Evolutionary conservation across 768 basidiomycete species (phyloP).

Genomic region (Dioszegia crocea): DNA sequence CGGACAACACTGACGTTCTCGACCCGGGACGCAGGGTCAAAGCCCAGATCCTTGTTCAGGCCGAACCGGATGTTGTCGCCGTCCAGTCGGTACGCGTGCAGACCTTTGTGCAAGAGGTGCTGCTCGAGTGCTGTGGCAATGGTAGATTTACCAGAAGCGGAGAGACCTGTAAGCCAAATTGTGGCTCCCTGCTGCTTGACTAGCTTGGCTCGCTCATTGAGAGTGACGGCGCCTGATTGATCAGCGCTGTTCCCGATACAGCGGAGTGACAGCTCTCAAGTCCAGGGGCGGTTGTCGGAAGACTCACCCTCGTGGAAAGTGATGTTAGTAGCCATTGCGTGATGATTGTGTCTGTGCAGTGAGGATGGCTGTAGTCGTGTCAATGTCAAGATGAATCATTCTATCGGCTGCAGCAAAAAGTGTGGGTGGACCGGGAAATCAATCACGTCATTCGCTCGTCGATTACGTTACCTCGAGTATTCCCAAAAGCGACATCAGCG

Average conservation of each 20-base stretch:
- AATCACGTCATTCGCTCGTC: constrained; percentile 8
- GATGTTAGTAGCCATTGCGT: constrained; percentile 52
- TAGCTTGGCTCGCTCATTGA: constrained; percentile 63
- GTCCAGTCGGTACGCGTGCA: constrained; percentile 86
- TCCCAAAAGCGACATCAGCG: background rate
- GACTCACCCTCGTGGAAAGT: constrained; percentile 52
- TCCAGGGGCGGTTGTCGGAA: background rate
- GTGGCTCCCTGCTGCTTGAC: constrained; percentile 81
- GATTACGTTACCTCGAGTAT: background rate
- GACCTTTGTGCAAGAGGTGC: constrained; percentile 78
- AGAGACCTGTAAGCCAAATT: constrained; percentile 94
- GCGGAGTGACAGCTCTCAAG: no score
- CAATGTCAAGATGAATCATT: no score
- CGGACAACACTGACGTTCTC: constrained; percentile 37
- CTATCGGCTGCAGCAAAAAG: no score
- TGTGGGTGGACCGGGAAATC: constrained; percentile 1
- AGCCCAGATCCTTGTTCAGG: constrained; percentile 65
- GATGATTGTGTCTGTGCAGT: background rate
- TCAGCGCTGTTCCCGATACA: background rate
- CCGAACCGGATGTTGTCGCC: constrained; percentile 90
- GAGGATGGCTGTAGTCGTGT: no score
- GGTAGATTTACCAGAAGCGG: constrained; percentile 95
- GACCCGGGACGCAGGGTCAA: constrained; percentile 41
- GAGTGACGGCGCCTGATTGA: constrained; percentile 63
- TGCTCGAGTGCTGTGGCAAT: constrained; percentile 96